Evolutionary conservation across 306 rosid species (phyloP).

Genomic region (Glycine latifolia): DNA sequence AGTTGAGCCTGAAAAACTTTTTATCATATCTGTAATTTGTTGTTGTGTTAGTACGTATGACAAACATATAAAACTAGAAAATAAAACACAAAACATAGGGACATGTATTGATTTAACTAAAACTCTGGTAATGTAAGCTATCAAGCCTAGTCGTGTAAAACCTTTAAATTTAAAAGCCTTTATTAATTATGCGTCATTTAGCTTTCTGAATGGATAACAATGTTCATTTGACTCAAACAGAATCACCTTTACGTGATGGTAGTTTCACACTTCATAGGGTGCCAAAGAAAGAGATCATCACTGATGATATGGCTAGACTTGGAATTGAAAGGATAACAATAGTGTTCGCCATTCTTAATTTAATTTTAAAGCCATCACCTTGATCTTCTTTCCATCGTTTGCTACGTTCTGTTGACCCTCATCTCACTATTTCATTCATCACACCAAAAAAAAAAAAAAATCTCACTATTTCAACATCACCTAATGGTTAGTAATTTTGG

Average conservation of each 20-base stretch:
- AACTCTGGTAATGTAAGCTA: background rate
- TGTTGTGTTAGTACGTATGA: background rate
- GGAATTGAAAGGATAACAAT: background rate
- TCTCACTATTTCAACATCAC: too few species aligned
- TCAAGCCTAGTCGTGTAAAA: background rate
- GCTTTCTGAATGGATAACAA: too few species aligned
- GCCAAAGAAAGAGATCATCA: too few species aligned
- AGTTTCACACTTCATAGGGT: too few species aligned
- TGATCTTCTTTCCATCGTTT: background rate
- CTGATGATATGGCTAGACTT: background rate
- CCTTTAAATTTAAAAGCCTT: background rate
- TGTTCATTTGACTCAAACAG: too few species aligned
- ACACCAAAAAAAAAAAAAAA: background rate
- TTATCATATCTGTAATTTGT: background rate
- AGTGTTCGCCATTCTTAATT: background rate
- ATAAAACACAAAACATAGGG: too few species aligned
- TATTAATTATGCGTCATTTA: background rate
- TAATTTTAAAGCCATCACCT: too few species aligned
- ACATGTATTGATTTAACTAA: background rate
- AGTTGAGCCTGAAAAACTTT: background rate
- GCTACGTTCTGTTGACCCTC: too few species aligned
- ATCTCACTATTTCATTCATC: background rate
- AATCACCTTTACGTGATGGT: too few species aligned
- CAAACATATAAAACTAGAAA: background rate
- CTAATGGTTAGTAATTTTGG: too few species aligned